Conservation (phyloP, 805 yeast genomes). For the Metschnikowia vanudenii region DNA sequence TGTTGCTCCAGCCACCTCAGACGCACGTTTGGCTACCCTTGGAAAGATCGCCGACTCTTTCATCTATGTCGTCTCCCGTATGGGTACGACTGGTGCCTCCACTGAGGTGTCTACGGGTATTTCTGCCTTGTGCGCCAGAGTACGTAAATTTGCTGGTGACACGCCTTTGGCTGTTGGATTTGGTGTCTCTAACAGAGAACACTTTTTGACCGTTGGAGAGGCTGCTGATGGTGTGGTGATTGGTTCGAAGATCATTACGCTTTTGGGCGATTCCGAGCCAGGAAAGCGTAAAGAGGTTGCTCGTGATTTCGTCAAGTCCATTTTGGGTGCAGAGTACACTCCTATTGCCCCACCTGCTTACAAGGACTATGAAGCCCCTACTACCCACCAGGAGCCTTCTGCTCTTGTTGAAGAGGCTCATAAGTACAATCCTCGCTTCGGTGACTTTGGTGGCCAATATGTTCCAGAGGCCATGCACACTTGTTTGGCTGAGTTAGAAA, state of each 20-base stretch:
- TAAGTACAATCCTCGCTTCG: constrained; percentile 75
- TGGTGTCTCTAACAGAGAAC: constrained; percentile 94
- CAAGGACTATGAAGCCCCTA: constrained; percentile 16
- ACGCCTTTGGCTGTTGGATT: constrained; percentile 87
- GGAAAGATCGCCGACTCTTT: constrained; percentile 91
- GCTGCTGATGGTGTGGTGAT: constrained; percentile 94
- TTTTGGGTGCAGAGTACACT: constrained; percentile 56
- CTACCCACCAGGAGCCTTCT: constrained; percentile 29
- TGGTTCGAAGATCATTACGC: constrained; percentile 79
- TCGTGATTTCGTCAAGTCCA: constrained; percentile 61
- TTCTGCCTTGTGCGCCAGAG: constrained; percentile 66
- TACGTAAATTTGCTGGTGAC: constrained; percentile 68
- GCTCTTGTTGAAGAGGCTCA: constrained; percentile 54
- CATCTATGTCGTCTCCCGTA: constrained; percentile 92
- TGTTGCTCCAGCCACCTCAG: constrained; percentile 95
- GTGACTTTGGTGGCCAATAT: constrained; percentile 97
- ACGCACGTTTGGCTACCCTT: constrained; percentile 75
- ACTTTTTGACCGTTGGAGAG: constrained; percentile 73
- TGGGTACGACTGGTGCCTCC: constrained; percentile 96
- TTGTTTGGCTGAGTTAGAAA: constrained; percentile 85
- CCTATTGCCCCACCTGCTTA: constrained; percentile 30
- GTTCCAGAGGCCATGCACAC: constrained; percentile 96
- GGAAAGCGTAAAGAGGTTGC: constrained; percentile 66
- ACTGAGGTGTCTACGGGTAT: constrained; percentile 62
- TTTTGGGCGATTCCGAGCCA: constrained; percentile 60